phyloP scores from a whole-genome alignment of 1,284 basidiomycete genomes.

The Ganoderma sinense region DNA sequence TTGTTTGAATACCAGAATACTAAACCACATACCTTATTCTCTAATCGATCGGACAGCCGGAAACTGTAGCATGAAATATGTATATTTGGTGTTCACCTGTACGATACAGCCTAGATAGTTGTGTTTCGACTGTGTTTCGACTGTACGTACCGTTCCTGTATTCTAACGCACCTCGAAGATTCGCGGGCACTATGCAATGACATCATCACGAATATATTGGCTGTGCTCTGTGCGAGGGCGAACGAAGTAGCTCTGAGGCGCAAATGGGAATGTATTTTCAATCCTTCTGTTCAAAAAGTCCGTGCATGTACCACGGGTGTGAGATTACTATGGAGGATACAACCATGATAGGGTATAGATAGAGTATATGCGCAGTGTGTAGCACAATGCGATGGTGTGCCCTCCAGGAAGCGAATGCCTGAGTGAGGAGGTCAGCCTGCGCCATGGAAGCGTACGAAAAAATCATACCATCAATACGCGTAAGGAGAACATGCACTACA shows the following conservation, averaged over 20 bases:
- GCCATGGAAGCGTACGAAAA: background rate
- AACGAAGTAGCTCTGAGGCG: too few species aligned
- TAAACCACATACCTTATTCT: background rate
- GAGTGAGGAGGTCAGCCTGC: background rate
- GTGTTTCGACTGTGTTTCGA: too few species aligned
- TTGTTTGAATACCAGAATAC: background rate
- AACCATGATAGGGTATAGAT: background rate
- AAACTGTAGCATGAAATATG: background rate
- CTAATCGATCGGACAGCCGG: background rate
- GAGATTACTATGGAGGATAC: too few species aligned
- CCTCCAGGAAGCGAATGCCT: background rate
- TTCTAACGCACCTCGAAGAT: too few species aligned
- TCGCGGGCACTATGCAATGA: too few species aligned
- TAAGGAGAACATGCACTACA: conserved; percentile 49
- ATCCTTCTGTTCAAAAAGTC: too few species aligned
- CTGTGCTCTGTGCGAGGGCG: too few species aligned
- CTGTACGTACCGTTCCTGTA: too few species aligned
- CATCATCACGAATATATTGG: too few species aligned
- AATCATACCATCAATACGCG: background rate
- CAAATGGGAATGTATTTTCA: too few species aligned
- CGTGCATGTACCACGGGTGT: too few species aligned
- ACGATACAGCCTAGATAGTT: background rate
- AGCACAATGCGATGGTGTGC: background rate
- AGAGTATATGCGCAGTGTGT: background rate
- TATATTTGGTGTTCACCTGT: background rate